A percentile compares a stretch with the other conserved stretches of the same genome.
Conservation (phyloP, 2,329 filamentous ascomycete genomes). For the Beauveria brongniartii region DNA sequence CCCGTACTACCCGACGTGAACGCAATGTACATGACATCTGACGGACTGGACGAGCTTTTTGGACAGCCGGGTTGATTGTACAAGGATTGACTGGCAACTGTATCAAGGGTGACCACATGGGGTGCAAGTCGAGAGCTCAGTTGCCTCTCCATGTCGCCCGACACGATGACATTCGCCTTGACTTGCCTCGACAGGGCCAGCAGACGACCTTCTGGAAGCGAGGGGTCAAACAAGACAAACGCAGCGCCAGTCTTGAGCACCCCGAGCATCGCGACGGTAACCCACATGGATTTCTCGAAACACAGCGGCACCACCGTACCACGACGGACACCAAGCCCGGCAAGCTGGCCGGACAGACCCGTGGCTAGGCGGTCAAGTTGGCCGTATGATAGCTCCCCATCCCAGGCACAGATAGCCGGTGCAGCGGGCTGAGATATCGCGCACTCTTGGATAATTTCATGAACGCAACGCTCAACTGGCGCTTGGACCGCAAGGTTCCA, state of each 20-base stretch:
- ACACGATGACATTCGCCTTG: neutral
- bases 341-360: too few relatives aligned
- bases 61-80: neutral
- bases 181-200: neutral
- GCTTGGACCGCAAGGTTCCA: too few relatives aligned
- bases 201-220: neutral
- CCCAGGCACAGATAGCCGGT: too few relatives aligned
- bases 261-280: slow-evolving; percentile 4
- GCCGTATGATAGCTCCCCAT: too few relatives aligned
- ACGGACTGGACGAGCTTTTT: neutral
- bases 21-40: neutral
- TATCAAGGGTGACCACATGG: neutral
- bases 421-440: too few relatives aligned
- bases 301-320: too few relatives aligned
- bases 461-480: too few relatives aligned
- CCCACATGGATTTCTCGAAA: too few relatives aligned
- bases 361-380: too few relatives aligned
- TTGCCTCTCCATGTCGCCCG: neutral
- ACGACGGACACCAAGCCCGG: too few relatives aligned
- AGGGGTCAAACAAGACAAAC: slow-evolving; percentile 16
- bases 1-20: slow-evolving; percentile 1
- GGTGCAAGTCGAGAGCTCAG: neutral
- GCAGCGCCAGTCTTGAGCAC: slow-evolving; percentile 11
- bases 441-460: too few relatives aligned
- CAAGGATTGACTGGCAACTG: neutral